A percentile compares a stretch with the other conserved stretches of the same genome.
phyloP scores from a whole-genome alignment of 129 eudicot genomes.

The carrot (Daucus carota) region DNA sequence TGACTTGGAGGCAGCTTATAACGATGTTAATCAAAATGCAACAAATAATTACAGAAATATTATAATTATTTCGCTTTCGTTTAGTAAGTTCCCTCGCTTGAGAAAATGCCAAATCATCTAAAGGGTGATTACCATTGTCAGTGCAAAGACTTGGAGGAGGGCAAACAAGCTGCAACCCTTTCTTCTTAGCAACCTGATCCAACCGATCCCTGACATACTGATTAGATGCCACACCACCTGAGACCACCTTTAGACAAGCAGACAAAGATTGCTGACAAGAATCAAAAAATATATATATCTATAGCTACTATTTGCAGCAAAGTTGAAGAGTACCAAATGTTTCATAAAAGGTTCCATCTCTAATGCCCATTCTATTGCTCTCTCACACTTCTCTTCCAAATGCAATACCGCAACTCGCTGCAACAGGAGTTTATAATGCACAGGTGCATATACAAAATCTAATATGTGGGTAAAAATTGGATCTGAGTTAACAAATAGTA shows the following conservation, averaged over 20 bases:
- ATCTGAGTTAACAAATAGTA: background rate
- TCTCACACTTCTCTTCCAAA: conserved; percentile 83
- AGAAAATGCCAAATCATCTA: background rate
- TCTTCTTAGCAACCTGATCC: conserved; percentile 51
- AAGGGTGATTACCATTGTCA: conserved; percentile 56
- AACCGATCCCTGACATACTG: conserved; percentile 77
- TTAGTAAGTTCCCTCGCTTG: background rate
- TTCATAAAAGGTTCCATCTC: conserved; percentile 81
- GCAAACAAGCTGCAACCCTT: conserved; percentile 72
- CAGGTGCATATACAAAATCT: background rate
- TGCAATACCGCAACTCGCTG: conserved; percentile 91
- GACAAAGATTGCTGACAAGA: conserved; percentile 9
- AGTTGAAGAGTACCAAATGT: conserved; percentile 46
- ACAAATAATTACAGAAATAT: too few relatives aligned
- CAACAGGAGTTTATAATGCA: conserved; percentile 7
- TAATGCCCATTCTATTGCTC: conserved; percentile 93
- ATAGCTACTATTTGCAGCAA: background rate
- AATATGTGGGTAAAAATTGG: background rate
- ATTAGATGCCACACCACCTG: conserved; percentile 98
- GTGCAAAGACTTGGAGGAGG: conserved; percentile 99
- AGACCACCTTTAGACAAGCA: conserved; percentile 46
- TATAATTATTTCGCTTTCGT: background rate
- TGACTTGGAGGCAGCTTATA: background rate
- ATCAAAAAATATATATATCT: background rate
- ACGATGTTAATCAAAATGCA: background rate